Evolutionary conservation across 2,329 filamentous ascomycete genomes (phyloP), one percentile per base, ranked within the genome.

Genomic region (Sclerotinia subarctica): DNA sequence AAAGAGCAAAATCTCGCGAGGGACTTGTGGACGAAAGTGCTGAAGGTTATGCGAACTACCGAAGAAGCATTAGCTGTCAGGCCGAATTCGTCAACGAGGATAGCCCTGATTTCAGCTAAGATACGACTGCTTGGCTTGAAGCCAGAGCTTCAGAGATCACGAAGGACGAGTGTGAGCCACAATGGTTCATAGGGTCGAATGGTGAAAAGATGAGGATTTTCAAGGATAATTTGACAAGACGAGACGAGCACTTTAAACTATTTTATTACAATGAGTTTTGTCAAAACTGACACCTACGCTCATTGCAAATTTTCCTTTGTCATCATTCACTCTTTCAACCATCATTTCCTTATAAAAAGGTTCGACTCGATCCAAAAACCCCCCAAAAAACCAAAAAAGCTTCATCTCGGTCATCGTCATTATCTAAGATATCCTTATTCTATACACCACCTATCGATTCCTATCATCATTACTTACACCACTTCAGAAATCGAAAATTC

Each of bases 51-150:
- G 38, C 68, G 63, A 35, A 70, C 29, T 68, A 70, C 21, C 70
- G 69, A 29, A 70, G 70, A 63, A 72, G 71, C 56, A 71, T 68
- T 57, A 68, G 71, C 32, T 67, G 68, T 13, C 65, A 71, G 5
- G 58, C 67, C 13, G 70, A 73, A 44, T 71, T 73, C 26, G 59
- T 64, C 38, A 26, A 53, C 29, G 69, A 72, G 53, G 68, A 69
- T 32, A 29, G 69, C 24, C 46, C 68, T 54, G 72, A 70, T 21
- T 52, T 88, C 38, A 85, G 88, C 73, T 87, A 90, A 73, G 91
- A 92, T 38, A 88, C 84, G 87, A 78, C 79, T 94, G 64, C 80
- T 95, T 62, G 88, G 93, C 62, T 83, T 94, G 58, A 83, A 84
- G 26, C 83, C 86, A 29, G 84, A 35, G 77, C 78, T 56, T 89